phyloP scores from a whole-genome alignment of 1,284 basidiomycete species.

The Trichosporon sp. region DNA sequence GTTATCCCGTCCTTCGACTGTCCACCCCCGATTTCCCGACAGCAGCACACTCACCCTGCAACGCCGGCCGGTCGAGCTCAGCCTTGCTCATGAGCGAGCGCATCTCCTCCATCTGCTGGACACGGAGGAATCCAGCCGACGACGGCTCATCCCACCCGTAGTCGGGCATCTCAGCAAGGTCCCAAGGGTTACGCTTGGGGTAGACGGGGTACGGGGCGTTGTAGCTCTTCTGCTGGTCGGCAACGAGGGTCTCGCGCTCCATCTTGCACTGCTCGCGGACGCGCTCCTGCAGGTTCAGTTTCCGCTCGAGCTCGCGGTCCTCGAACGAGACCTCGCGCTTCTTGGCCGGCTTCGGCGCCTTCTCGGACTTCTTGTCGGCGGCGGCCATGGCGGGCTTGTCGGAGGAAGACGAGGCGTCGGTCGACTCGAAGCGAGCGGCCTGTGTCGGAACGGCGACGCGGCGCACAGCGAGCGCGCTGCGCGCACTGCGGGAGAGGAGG shows the following conservation, averaged over 20 bases:
- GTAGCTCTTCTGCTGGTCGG: not conserved
- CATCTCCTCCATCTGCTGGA: constrained; percentile 69
- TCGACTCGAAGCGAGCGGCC: not conserved
- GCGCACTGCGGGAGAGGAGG: constrained; percentile 10
- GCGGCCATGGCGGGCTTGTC: not conserved
- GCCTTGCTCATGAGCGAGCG: constrained; percentile 76
- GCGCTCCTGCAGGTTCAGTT: not conserved
- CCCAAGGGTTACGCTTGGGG: constrained; percentile 9
- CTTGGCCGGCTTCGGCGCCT: not conserved
- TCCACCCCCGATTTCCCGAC: too few relatives aligned
- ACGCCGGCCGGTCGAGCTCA: constrained; percentile 77
- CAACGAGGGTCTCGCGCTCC: not conserved
- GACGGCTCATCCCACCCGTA: constrained; percentile 65
- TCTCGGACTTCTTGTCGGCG: not conserved
- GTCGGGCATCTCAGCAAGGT: constrained; percentile 51
- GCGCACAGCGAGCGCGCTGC: not conserved
- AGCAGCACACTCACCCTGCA: constrained; percentile 69
- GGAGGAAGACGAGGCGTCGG: constrained; percentile 3
- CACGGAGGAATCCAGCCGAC: constrained; percentile 67
- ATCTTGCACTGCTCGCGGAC: not conserved
- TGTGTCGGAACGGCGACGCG: not conserved
- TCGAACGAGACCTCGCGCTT: not conserved
- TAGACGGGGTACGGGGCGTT: not conserved
- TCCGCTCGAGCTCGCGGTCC: constrained; percentile 4
- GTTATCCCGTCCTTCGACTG: too few relatives aligned